Evolutionary conservation across 2,329 filamentous ascomycete genomes (phyloP).

Genomic region (Aspergillus sp.): DNA sequence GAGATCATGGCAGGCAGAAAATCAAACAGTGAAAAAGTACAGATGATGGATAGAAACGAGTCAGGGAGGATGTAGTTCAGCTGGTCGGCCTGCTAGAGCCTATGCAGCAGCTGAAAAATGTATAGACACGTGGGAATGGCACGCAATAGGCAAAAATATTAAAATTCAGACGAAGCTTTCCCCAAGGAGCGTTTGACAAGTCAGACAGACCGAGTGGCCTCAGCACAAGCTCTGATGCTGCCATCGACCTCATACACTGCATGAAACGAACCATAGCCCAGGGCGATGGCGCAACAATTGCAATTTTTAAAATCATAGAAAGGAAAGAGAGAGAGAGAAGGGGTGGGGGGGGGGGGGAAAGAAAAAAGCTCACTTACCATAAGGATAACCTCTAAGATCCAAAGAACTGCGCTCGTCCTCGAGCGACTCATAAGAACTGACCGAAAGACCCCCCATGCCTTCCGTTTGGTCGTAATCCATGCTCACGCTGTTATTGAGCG

Average conservation of each 20-base stretch:
- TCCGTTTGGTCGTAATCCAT: slow-evolving; percentile 38
- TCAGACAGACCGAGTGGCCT: not conserved
- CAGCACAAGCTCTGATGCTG: no score
- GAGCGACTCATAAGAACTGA: slow-evolving; percentile 37
- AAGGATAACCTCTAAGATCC: slow-evolving; percentile 33
- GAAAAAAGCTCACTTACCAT: slow-evolving; percentile 28
- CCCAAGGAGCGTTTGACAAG: no score
- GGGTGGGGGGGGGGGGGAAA: no score
- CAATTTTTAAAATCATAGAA: slow-evolving; percentile 20
- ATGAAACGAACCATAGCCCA: slow-evolving; percentile 20
- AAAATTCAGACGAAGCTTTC: no score
- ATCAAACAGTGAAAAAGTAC: not conserved
- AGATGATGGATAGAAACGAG: not conserved
- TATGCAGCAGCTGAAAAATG: no score
- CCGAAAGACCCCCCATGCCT: slow-evolving; percentile 34
- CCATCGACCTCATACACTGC: not conserved
- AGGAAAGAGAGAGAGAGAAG: not conserved
- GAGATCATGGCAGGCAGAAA: not conserved
- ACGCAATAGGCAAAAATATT: no score
- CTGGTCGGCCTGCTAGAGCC: no score
- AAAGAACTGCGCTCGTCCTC: slow-evolving; percentile 34
- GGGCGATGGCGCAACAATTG: slow-evolving; percentile 29
- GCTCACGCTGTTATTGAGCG: slow-evolving; percentile 20
- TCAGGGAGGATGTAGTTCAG: not conserved
- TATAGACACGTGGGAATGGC: no score